Base-by-base conservation (phyloP, 2,329 filamentous ascomycete species). In the Aureobasidium sp. region DNA sequence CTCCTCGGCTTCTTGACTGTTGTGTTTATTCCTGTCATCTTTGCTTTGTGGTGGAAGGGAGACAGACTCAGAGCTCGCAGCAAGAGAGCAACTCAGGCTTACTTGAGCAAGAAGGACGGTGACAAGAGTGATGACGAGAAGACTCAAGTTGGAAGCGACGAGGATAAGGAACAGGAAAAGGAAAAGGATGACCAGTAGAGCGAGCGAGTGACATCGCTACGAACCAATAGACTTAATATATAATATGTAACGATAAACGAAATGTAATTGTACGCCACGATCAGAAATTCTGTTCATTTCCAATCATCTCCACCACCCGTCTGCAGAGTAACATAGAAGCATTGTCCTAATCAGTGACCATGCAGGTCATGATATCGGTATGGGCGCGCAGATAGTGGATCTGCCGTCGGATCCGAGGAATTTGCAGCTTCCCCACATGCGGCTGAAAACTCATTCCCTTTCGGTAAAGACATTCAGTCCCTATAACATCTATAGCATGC, bases 1-100 rank as follows among this genome's bases (percentile, higher is more conserved):
- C 39, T 61, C 7, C 34, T 61, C 5, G 59, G 59, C 9, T 61
- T 61, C 59, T n/a, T 61, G 25, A 55, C 49, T n/a, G 37, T 61
- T 21, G 16, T 49, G n/a, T 61, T 61, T 42, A 61, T 61, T 14
- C 59, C 59, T 8, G 13, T 61, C 6, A 27, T 61, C 21, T 41
- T 16, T 13, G 25, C 32, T 2, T 21, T 61, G n/a, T 61, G 50
- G 59, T 49, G 25, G 49, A 57, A 61, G 50, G 59, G 59, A 2
- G 59, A 61, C 11, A 49, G 32, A 41, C 41, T 61, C 5, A 29
- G 59, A 30, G 41, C 41, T 25, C 49, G 59, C 25, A 61, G 59
- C 36, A 49, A 55, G 50, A 57, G 47, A 2, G 59, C 59, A 3
- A 16, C 39, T 8, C 59, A 61, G 9, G 50, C 25, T 1, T 60